Base-by-base conservation (phyloP, 129 eudicot species). In the Scalesia atractyloides region DNA sequence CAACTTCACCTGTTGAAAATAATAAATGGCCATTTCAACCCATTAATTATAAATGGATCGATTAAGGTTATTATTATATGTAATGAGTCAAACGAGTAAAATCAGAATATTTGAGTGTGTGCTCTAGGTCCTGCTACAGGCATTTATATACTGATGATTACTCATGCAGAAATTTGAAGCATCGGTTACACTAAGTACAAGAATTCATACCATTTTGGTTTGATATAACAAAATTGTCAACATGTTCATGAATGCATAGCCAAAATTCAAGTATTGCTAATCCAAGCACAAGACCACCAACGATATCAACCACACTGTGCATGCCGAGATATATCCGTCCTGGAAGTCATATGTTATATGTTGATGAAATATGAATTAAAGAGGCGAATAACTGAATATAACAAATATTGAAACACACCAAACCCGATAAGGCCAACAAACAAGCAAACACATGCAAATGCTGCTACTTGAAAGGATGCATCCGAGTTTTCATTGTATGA, bases 301-400 rank as follows among this genome's bases (percentile, higher is more conserved):
- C 9, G 60, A 95, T 83, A 68, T 95, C 99, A 39, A 95, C 72
- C 74, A 85, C 79, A 54, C 99, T 88, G 79, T 95, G 99, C 99
- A 95, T 95, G 53, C 97, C 99, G 10, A 95, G 95, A 83, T 95
- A 95, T 56, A 91, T 76, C 82, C 97, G 82, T 76, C 97, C 99
- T 95, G 65, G 26, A 33, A 11, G 11, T 67, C 59, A 71, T 49
- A 70, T 5, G 13, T 33, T 26, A 50, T 46, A 36, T 22, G 22
- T 59, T 58, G 14, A 44, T 17, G 13, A 24, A 3, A 80, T 48
- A 57, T 0, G 18, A 51, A 30, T 15, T 51, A 34, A 43, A 52
- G 46, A 7, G 24, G 75, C 18, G 9, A 14, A 66, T 5, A 33
- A 82, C 7, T 24, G 5, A 14, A 66, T 5, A 33, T 76, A 7